phyloP scores from a whole-genome alignment of 768 basidiomycete species.

The Strobilomyces confusus region DNA sequence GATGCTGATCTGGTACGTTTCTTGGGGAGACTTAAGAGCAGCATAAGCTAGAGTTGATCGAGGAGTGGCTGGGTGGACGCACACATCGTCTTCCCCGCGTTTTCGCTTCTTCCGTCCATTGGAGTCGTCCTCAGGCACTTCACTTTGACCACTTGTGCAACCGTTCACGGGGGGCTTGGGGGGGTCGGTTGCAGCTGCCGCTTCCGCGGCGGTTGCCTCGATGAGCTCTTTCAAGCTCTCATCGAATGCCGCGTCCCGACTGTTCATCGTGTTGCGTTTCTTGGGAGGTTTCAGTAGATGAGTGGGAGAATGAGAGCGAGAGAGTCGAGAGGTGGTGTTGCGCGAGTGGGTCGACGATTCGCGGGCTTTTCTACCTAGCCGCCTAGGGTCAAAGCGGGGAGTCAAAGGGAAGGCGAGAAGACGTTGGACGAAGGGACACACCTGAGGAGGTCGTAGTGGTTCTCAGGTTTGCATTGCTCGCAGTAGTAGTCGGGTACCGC shows the following conservation, averaged over 20 bases:
- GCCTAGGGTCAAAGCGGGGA: slow-evolving; percentile 38
- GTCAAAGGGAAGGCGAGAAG: slow-evolving; percentile 17
- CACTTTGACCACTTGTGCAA: slow-evolving; percentile 38
- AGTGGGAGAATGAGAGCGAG: slow-evolving; percentile 72
- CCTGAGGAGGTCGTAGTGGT: slow-evolving; percentile 81
- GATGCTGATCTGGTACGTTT: slow-evolving; percentile 80
- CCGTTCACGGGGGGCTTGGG: slow-evolving; percentile 32
- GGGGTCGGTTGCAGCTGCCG: slow-evolving; percentile 49
- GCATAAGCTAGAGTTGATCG: slow-evolving; percentile 10
- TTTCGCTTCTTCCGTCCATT: slow-evolving; percentile 67
- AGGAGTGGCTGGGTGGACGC: slow-evolving; percentile 26
- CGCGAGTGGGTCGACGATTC: slow-evolving; percentile 64
- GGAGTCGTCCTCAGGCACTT: slow-evolving; percentile 48
- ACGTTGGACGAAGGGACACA: slow-evolving; percentile 37
- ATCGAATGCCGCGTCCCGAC: slow-evolving; percentile 90
- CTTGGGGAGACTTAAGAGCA: slow-evolving; percentile 41
- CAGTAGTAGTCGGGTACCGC: slow-evolving; percentile 89
- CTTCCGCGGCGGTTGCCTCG: slow-evolving; percentile 70
- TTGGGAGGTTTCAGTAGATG: slow-evolving; percentile 66
- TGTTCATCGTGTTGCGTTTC: slow-evolving; percentile 96
- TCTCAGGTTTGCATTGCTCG: slow-evolving; percentile 85
- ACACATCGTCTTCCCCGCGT: slow-evolving; percentile 70
- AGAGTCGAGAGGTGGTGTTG: slow-evolving; percentile 56
- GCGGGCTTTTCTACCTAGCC: slow-evolving; percentile 57
- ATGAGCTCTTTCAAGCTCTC: slow-evolving; percentile 79